Conservation (phyloP, 228 moss, liverwort and hornwort species). For the Sphagnum magellanicum region DNA sequence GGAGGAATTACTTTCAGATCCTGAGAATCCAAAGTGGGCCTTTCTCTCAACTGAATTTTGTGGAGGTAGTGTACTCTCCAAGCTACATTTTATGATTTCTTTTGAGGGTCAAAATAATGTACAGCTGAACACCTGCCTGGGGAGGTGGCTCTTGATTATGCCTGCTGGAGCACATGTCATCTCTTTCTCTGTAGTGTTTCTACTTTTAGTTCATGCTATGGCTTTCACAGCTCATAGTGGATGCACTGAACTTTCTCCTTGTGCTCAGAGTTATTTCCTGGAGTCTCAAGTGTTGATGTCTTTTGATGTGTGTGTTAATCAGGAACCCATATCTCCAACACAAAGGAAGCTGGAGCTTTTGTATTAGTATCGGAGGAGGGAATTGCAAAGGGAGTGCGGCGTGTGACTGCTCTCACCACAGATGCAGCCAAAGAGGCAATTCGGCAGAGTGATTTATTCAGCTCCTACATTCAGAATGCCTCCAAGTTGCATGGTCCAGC, state of each 20-base stretch:
- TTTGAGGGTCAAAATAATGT: too few species aligned
- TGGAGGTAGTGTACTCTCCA: slow-evolving; percentile 26
- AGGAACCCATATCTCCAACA: slow-evolving; percentile 52
- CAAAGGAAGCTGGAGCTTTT: slow-evolving; percentile 53
- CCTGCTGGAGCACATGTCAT: too few species aligned
- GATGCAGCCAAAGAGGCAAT: slow-evolving; percentile 56
- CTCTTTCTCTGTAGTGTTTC: too few species aligned
- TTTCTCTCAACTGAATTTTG: slow-evolving; percentile 58
- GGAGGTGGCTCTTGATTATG: too few species aligned
- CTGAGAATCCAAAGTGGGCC: slow-evolving; percentile 45
- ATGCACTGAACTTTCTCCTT: too few species aligned
- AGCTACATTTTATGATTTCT: too few species aligned
- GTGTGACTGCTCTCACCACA: slow-evolving; percentile 50
- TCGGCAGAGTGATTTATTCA: slow-evolving; percentile 30
- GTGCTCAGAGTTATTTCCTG: too few species aligned
- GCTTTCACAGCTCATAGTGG: too few species aligned
- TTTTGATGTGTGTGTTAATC: not conserved
- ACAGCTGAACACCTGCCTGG: too few species aligned
- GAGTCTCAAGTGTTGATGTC: too few species aligned
- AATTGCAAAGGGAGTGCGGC: slow-evolving; percentile 61
- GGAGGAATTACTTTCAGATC: slow-evolving; percentile 51
- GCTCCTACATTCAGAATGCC: slow-evolving; percentile 31
- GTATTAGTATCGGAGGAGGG: slow-evolving; percentile 58
- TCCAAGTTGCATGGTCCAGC: slow-evolving; percentile 32
- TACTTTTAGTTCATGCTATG: too few species aligned